Evolutionary conservation across 2,329 filamentous ascomycete species (phyloP).

Genomic region (Fusarium cyanostomum): DNA sequence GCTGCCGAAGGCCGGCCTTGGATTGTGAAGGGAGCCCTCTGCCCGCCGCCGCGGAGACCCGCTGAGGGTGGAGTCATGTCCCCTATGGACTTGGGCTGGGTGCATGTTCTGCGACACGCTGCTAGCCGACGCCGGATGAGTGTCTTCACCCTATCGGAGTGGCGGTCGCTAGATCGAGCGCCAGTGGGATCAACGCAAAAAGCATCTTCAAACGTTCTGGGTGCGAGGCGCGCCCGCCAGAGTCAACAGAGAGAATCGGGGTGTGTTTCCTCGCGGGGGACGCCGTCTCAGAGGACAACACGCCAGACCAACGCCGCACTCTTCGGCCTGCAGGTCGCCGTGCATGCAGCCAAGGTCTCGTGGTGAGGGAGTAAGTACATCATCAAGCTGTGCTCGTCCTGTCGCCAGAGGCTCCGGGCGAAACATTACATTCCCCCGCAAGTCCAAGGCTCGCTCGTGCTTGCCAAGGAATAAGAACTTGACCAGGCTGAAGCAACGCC

Average conservation of each 20-base stretch:
- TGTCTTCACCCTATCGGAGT: conserved; percentile 21
- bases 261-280: conserved; percentile 38
- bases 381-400: conserved; percentile 20
- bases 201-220: neutral
- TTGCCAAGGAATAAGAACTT: too few species aligned
- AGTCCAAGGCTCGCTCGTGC: neutral
- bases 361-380: conserved; percentile 35
- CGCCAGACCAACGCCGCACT: conserved; percentile 39
- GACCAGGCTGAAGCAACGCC: neutral
- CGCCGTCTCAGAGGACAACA: conserved; percentile 29
- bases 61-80: conserved; percentile 21
- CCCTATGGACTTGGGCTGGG: too few species aligned
- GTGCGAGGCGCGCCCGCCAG: conserved; percentile 2
- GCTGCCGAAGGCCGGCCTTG: conserved; percentile 20
- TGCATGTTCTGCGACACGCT: conserved; percentile 14
- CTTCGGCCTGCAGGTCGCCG: conserved; percentile 43
- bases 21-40: conserved; percentile 18
- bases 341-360: conserved; percentile 47
- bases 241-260: conserved; percentile 12
- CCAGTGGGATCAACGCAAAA: conserved; percentile 21
- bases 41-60: conserved; percentile 23
- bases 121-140: conserved; percentile 27
- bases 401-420: neutral
- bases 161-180: conserved; percentile 27
- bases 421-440: neutral